Evolutionary conservation across 768 basidiomycete species (phyloP).

Genomic region (Galerina sulciceps): DNA sequence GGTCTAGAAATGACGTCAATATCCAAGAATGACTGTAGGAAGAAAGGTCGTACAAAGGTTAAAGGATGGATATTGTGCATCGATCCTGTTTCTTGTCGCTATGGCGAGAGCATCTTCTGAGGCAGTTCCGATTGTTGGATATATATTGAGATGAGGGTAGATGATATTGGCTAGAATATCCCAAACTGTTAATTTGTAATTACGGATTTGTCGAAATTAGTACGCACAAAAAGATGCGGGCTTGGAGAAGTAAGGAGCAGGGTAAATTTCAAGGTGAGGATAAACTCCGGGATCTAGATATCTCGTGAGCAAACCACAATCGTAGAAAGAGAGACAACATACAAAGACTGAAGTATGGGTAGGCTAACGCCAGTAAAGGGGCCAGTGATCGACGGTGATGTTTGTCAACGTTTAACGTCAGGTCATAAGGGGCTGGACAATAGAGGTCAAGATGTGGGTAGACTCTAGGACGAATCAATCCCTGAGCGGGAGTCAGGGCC

Average conservation of each 20-base stretch:
- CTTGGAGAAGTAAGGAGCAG: constrained; percentile 1
- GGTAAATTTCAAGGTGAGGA: constrained; percentile 30
- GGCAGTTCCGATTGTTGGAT: too few species aligned
- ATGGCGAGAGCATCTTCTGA: too few species aligned
- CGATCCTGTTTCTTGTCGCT: not conserved
- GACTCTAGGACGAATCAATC: not conserved
- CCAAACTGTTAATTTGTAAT: too few species aligned
- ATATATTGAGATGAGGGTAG: too few species aligned
- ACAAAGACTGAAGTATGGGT: constrained; percentile 22
- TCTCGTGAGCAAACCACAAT: not conserved
- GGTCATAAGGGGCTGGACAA: constrained; percentile 10
- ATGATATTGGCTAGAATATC: too few species aligned
- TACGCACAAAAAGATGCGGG: not conserved
- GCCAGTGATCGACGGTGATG: not conserved
- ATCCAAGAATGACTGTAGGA: not conserved
- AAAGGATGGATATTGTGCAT: constrained; percentile 12
- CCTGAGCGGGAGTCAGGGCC: not conserved
- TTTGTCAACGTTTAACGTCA: not conserved
- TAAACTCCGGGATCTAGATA: constrained; percentile 25
- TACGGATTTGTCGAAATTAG: not conserved
- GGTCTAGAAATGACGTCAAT: constrained; percentile 13
- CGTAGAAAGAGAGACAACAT: constrained; percentile 1
- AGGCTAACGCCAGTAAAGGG: not conserved
- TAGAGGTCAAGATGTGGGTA: constrained; percentile 20
- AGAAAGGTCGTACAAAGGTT: constrained; percentile 17